phyloP scores from a whole-genome alignment of 2,329 filamentous ascomycete species.

The Cadophora luteo-olivacea region DNA sequence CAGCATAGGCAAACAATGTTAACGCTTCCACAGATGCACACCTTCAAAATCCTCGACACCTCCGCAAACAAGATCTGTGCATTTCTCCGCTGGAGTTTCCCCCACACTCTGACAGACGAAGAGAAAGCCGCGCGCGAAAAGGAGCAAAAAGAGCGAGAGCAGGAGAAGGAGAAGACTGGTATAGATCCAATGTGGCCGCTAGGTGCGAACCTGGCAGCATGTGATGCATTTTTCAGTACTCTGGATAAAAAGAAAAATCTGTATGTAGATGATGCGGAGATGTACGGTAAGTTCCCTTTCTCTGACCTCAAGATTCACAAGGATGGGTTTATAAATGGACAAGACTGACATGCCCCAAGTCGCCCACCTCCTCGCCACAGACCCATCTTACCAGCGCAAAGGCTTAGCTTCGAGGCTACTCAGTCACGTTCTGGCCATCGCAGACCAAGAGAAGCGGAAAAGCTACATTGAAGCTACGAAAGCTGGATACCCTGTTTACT shows the following conservation, averaged over 20 bases:
- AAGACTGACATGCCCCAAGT: constrained; percentile 35
- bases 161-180: constrained; percentile 15
- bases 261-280: constrained; percentile 43
- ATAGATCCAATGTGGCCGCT: constrained; percentile 38
- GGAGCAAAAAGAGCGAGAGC: constrained; percentile 19
- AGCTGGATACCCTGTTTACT: constrained; percentile 47
- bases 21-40: constrained; percentile 29
- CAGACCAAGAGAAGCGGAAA: constrained; percentile 45
- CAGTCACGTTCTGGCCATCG: constrained; percentile 46
- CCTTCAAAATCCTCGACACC: constrained; percentile 46
- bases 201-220: constrained; percentile 44
- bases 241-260: constrained; percentile 41
- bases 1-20: too few species aligned
- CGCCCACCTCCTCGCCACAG: constrained; percentile 47
- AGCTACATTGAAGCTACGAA: constrained; percentile 50
- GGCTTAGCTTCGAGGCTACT: constrained; percentile 48
- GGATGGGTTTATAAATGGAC: neutral
- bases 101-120: constrained; percentile 38
- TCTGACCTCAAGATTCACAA: neutral
- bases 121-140: constrained; percentile 23
- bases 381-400: constrained; percentile 46
- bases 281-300: constrained; percentile 44
- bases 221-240: constrained; percentile 42
- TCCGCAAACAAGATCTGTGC: constrained; percentile 42
- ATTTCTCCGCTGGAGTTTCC: constrained; percentile 47